phyloP scores from a whole-genome alignment of 2,329 filamentous ascomycete species.

The Talaromyces sp. region DNA sequence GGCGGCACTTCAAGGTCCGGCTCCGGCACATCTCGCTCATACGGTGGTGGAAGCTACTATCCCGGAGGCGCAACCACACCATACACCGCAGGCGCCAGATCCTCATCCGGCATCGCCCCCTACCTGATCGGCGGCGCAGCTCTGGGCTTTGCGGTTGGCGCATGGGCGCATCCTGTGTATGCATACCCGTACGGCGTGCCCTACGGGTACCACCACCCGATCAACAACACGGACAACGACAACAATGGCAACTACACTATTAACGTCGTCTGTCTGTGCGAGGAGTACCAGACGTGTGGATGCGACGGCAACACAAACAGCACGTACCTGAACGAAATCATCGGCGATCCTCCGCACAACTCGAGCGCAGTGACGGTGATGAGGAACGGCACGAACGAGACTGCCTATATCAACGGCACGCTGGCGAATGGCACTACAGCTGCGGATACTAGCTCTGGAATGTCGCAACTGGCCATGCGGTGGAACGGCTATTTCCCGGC shows the following conservation, averaged over 20 bases:
- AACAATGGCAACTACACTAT: slow-evolving; percentile 43
- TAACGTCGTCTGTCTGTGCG: slow-evolving; percentile 53
- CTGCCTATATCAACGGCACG: slow-evolving; percentile 43
- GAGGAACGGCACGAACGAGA: slow-evolving; percentile 33
- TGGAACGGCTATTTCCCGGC: slow-evolving; percentile 39
- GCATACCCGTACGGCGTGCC: slow-evolving; percentile 48
- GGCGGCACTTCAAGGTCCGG: slow-evolving; percentile 4
- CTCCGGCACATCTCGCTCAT: slow-evolving; percentile 4
- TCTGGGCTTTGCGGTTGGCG: slow-evolving; percentile 43
- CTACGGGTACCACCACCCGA: slow-evolving; percentile 42
- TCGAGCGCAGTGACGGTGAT: slow-evolving; percentile 32
- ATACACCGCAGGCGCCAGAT: slow-evolving; percentile 42
- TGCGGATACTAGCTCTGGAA: slow-evolving; percentile 22
- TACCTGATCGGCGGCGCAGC: slow-evolving; percentile 43
- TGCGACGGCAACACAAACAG: slow-evolving; percentile 48
- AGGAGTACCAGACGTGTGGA: slow-evolving; percentile 49
- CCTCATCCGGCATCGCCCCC: slow-evolving; percentile 45
- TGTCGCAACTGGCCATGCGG: slow-evolving; percentile 18
- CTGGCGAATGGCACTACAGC: slow-evolving; percentile 40
- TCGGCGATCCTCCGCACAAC: slow-evolving; percentile 36
- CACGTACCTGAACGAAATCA: slow-evolving; percentile 36
- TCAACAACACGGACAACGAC: slow-evolving; percentile 18
- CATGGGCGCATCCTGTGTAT: slow-evolving; percentile 53
- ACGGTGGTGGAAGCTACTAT: slow-evolving; percentile 48
- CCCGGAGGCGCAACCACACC: slow-evolving; percentile 48